Base-by-base conservation (phyloP, 176 grass and related monocot species). In the Tuctoria greenei region DNA sequence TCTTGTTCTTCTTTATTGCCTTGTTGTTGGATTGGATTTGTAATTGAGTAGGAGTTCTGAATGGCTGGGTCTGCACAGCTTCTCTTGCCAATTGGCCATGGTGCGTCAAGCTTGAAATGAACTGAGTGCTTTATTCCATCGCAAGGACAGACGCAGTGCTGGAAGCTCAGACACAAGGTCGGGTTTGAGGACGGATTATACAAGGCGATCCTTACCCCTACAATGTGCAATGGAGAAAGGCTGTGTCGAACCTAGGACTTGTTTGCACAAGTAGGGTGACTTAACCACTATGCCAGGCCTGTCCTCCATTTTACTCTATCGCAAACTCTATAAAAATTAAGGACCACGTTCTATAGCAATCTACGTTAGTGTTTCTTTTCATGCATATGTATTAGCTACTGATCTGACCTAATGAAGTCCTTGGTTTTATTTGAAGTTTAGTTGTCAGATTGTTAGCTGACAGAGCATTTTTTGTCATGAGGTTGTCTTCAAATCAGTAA, bases 1-100 rank as follows among this genome's bases (percentile, higher is more conserved):
- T 40, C 36, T 76, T 76, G 18, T 31, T 60, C 15, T 7, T 76
- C 39, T 82, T 37, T 65, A 64, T 62, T 25, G 34, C 49, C 13
- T 13, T 5, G 24, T 37, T 34, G 21, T 74, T 86, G 63, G 37
- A 77, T 69, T 42, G 35, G 36, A 31, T 21, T 17, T 72, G 6
- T 4, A 52, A 64, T 23, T 51, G 28, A 24, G 60, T 70, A 20
- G 45, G 28, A 47, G 66, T 20, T 69, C 38, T 46, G 26, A 61
- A 18, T 60, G 24, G 18, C 18, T 59, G 25, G 39, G 18, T 61
- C 72, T 27, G 10, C 31, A 38, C 8, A 60, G 54, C 37, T 31
- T 74, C 38, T 26, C 72, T 61, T 70, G 67, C 28, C 56, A 27
- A 40, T 57, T 51, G 55, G 25, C 8, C 26, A 47, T 61, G 12